Conservation (phyloP, 805 yeast genomes). For the Jamesozyma jinghongensis region DNA sequence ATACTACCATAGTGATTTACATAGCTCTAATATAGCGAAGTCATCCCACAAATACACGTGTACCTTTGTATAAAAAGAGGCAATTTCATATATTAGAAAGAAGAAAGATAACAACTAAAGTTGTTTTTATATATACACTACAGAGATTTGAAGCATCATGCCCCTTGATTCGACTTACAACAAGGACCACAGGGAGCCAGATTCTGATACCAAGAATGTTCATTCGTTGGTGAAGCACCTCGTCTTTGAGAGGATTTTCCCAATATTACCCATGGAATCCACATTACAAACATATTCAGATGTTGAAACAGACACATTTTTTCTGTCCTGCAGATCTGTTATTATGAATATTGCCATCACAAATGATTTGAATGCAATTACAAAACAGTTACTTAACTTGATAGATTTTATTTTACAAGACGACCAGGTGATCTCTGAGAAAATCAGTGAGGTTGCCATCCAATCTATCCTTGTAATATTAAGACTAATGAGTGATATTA, state of each 20-base stretch:
- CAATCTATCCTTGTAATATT: constrained; percentile 29
- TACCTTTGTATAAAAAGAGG: too few species aligned
- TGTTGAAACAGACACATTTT: constrained; percentile 16
- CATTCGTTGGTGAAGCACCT: constrained; percentile 11
- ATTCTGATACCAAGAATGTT: background rate
- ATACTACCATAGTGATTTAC: too few species aligned
- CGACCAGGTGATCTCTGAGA: constrained; percentile 9
- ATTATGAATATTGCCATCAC: constrained; percentile 17
- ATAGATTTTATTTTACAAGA: constrained; percentile 16
- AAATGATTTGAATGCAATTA: constrained; percentile 12
- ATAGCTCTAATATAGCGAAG: too few species aligned
- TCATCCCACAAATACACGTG: too few species aligned
- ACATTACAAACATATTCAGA: constrained; percentile 7
- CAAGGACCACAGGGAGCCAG: background rate
- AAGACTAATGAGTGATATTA: constrained; percentile 34
- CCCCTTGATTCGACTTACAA: background rate
- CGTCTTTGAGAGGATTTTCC: constrained; percentile 13
- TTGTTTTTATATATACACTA: too few species aligned
- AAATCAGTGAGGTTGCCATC: constrained; percentile 10
- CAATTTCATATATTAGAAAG: too few species aligned
- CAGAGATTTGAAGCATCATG: too few species aligned
- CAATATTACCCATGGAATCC: constrained; percentile 12
- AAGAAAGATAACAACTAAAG: too few species aligned
- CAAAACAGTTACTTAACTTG: constrained; percentile 9
- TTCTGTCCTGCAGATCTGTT: constrained; percentile 16